phyloP scores from a whole-genome alignment of 2,329 filamentous ascomycete species.

The Penicillium nordicum region DNA sequence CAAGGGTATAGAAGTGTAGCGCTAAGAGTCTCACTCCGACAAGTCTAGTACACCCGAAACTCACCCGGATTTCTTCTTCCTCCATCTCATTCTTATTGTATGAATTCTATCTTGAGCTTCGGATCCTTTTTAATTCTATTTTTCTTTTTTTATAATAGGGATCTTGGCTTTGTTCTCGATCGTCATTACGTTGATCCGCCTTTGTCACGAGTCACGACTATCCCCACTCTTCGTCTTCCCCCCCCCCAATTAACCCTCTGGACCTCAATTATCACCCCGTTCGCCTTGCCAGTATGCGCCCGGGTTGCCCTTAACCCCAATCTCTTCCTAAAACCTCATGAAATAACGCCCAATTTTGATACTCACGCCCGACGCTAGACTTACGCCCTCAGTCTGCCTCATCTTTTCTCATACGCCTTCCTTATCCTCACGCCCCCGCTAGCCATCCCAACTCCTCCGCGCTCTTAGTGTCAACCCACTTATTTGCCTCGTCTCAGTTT shows the following conservation, averaged over 20 bases:
- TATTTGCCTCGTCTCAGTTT: background rate
- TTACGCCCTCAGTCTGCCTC: background rate
- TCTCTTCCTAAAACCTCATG: background rate
- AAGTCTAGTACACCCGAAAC: background rate
- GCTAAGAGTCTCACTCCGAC: constrained; percentile 1
- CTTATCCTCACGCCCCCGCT: constrained; percentile 1
- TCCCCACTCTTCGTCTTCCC: constrained; percentile 2
- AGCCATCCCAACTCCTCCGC: constrained; percentile 1
- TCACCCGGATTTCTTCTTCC: background rate
- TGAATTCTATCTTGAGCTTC: background rate
- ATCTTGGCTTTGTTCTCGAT: constrained; percentile 4
- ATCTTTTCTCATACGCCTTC: background rate
- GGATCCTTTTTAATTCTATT: background rate
- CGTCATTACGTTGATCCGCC: constrained; percentile 9
- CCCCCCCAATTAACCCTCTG: constrained; percentile 4
- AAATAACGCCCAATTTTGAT: background rate
- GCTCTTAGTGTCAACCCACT: background rate
- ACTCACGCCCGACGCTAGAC: background rate
- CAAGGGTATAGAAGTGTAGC: too few species aligned
- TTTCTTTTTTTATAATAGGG: background rate
- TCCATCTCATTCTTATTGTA: background rate
- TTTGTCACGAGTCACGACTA: constrained; percentile 12
- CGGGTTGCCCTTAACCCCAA: background rate
- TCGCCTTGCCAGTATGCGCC: constrained; percentile 7
- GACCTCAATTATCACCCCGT: constrained; percentile 3